These are phyloP conservation scores for Backusella parvicylindrica DNA, from an alignment of 192 early-diverging fungal genomes.

Conservation along the genomic window DNA sequence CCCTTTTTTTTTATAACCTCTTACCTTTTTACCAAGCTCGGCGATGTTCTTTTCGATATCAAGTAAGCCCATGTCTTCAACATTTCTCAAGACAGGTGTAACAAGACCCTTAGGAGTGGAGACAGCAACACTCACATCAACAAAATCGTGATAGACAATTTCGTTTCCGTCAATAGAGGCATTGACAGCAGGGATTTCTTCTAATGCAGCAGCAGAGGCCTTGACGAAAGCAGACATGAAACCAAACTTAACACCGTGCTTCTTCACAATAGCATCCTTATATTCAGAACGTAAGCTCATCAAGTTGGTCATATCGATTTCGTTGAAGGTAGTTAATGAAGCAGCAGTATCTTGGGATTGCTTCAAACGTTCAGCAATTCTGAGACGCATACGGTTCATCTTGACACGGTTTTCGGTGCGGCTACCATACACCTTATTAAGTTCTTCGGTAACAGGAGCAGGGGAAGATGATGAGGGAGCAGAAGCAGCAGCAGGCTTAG, in stretches of 20 bases:
- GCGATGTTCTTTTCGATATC: slow-evolving; percentile 91
- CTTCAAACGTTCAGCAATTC: slow-evolving; percentile 94
- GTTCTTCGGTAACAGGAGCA: slow-evolving; percentile 9
- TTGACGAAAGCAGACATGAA: slow-evolving; percentile 99
- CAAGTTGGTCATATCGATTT: slow-evolving; percentile 97
- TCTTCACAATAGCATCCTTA: slow-evolving; percentile 92
- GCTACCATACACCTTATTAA: slow-evolving; percentile 14
- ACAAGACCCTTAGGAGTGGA: slow-evolving; percentile 99
- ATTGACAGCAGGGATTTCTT: slow-evolving; percentile 92
- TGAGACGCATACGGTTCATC: slow-evolving; percentile 97
- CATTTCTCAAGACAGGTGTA: slow-evolving; percentile 94
- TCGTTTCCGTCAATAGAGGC: slow-evolving; percentile 91
- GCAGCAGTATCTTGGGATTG: slow-evolving; percentile 96
- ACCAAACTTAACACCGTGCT: slow-evolving; percentile 94
- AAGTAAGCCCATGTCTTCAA: slow-evolving; percentile 80
- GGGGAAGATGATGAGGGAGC: slow-evolving; percentile 25
- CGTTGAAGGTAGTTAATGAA: slow-evolving; percentile 98
- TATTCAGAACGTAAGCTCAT: slow-evolving; percentile 89
- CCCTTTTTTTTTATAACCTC: background rate
- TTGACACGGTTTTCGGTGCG: slow-evolving; percentile 57
- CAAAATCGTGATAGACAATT: slow-evolving; percentile 91
- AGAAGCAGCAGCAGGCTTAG: slow-evolving; percentile 42
- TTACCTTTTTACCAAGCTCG: slow-evolving; percentile 78
- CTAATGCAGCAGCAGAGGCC: slow-evolving; percentile 80
- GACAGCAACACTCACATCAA: slow-evolving; percentile 94